These are phyloP conservation scores for Emergomyces orientalis DNA, from an alignment of 2,329 filamentous ascomycete species.

Conservation along the genomic window DNA sequence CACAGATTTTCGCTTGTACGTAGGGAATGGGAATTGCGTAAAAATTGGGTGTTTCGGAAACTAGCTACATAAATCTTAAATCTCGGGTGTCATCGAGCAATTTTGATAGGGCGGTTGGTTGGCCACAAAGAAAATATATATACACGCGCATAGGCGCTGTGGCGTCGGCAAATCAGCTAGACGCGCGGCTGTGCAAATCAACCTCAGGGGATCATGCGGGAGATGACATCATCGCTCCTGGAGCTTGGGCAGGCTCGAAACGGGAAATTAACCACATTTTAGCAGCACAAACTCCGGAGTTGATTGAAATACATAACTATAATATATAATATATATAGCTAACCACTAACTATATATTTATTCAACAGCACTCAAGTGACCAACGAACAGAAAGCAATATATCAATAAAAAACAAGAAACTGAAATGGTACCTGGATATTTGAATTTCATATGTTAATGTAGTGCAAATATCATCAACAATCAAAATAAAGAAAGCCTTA, in stretches of 20 bases:
- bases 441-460: background rate
- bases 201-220: slow-evolving; percentile 3
- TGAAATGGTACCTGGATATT: background rate
- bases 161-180: background rate
- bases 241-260: background rate
- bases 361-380: no score
- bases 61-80: background rate
- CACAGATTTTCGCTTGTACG: background rate
- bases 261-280: background rate
- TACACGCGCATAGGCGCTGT: background rate
- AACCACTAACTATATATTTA: no score
- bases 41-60: background rate
- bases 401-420: background rate
- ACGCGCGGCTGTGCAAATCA: background rate
- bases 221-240: slow-evolving; percentile 5
- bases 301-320: no score
- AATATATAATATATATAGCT: no score
- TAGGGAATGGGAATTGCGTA: background rate
- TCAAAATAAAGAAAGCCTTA: no score
- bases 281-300: no score
- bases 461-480: no score
- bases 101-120: background rate
- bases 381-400: background rate
- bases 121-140: background rate
- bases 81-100: background rate